Conservation (phyloP, 108 stramenopile genomes). For the Pinguiococcus pyrenoidosus region DNA sequence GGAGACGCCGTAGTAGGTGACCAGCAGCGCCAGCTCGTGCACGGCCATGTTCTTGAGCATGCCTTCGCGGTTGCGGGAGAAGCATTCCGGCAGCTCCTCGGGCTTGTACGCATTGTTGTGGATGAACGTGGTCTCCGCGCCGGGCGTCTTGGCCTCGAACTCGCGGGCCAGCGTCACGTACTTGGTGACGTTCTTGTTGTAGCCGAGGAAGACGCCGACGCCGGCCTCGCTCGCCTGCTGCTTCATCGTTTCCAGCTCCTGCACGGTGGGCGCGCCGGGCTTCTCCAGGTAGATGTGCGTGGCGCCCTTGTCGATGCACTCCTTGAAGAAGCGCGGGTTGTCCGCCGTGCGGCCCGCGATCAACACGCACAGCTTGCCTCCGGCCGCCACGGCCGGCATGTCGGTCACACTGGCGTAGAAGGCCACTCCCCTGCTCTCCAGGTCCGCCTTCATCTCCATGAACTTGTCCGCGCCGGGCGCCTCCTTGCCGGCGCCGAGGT, state of each 20-base stretch:
- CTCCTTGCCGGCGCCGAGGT: constrained; percentile 56
- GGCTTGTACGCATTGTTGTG: constrained; percentile 74
- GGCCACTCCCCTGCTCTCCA: constrained; percentile 39
- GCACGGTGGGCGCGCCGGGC: constrained; percentile 75
- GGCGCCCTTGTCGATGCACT: constrained; percentile 53
- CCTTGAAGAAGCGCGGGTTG: constrained; percentile 64
- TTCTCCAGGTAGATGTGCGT: constrained; percentile 72
- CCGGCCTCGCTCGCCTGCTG: constrained; percentile 54
- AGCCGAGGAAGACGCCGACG: constrained; percentile 71
- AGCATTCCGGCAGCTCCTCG: constrained; percentile 75
- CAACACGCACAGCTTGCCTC: constrained; percentile 56
- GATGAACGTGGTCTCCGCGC: constrained; percentile 66
- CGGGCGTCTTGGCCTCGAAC: constrained; percentile 47
- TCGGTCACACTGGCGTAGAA: constrained; percentile 47
- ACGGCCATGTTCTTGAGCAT: constrained; percentile 92
- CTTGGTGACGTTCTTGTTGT: constrained; percentile 82
- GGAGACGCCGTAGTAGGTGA: background rate
- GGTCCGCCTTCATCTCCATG: constrained; percentile 39
- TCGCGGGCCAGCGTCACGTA: constrained; percentile 71
- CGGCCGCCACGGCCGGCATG: constrained; percentile 46
- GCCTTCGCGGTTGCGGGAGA: constrained; percentile 77
- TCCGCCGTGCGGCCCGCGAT: constrained; percentile 74
- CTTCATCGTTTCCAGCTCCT: constrained; percentile 51
- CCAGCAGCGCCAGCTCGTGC: constrained; percentile 40
- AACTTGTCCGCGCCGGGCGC: constrained; percentile 59